phyloP scores from a whole-genome alignment of 176 grass and related monocot genomes.

The Neostapfia colusana region DNA sequence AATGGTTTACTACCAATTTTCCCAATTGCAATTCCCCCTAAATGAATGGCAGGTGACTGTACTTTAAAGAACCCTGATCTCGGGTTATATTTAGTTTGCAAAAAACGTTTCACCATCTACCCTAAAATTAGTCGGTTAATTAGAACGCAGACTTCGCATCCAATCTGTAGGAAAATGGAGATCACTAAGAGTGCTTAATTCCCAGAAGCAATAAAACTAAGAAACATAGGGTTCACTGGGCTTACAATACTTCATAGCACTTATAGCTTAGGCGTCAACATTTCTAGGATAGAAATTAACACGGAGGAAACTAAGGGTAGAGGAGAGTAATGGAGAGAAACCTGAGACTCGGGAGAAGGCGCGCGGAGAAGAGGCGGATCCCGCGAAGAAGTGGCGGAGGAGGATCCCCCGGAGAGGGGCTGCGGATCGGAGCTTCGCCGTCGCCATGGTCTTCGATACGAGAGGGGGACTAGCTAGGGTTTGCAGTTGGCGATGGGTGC shows the following conservation, averaged over 20 bases:
- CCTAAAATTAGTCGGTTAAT: background rate
- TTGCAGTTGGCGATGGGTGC: conserved; percentile 2
- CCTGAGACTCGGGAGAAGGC: conserved; percentile 27
- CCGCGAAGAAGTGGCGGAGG: conserved; percentile 31
- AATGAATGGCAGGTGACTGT: background rate
- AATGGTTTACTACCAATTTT: background rate
- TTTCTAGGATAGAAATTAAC: conserved; percentile 9
- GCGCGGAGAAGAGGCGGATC: background rate
- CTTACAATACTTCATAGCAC: background rate
- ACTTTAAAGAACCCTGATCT: background rate
- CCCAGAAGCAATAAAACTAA: background rate
- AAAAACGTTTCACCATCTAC: background rate
- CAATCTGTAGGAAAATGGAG: background rate
- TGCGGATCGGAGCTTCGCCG: conserved; percentile 48
- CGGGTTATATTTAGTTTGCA: background rate
- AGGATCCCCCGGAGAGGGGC: conserved; percentile 38
- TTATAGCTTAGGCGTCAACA: background rate
- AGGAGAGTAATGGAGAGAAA: conserved; percentile 22
- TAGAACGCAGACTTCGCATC: background rate
- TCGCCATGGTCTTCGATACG: conserved; percentile 38
- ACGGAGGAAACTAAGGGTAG: background rate
- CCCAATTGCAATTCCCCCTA: background rate
- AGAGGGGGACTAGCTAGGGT: conserved; percentile 34
- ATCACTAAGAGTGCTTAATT: background rate
- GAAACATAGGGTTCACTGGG: background rate